A percentile compares a stretch with the other conserved stretches of the same genome.
These are phyloP conservation scores for Chlamydomonas sphaeroides DNA, from an alignment of 139 green algal genomes.

Conservation along the genomic window DNA sequence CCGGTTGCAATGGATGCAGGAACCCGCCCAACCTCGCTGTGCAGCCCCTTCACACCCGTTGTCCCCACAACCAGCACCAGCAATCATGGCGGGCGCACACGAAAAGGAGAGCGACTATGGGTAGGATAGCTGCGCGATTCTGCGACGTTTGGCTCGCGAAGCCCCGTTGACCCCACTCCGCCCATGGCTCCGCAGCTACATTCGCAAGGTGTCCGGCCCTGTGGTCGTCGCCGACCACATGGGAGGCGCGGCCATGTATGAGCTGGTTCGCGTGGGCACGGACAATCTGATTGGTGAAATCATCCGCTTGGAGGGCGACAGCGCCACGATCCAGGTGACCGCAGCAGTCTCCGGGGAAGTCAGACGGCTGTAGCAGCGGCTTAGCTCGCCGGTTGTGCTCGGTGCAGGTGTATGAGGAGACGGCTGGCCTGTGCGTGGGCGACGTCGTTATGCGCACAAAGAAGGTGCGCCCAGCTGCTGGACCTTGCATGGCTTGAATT, in stretches of 20 bases:
- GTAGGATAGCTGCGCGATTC: slow-evolving; percentile 3
- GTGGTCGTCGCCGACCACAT: slow-evolving; percentile 96
- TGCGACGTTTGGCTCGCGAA: background rate
- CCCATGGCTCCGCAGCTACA: slow-evolving; percentile 59
- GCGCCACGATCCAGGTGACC: slow-evolving; percentile 94
- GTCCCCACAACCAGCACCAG: too few relatives aligned
- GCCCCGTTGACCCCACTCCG: background rate
- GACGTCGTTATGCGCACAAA: slow-evolving; percentile 90
- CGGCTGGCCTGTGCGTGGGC: slow-evolving; percentile 93
- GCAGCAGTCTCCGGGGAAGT: background rate
- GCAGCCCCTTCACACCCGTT: too few relatives aligned
- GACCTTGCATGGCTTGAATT: background rate
- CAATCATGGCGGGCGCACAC: too few relatives aligned
- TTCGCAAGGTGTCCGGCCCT: slow-evolving; percentile 95
- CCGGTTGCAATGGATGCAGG: too few relatives aligned
- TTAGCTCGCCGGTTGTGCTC: background rate
- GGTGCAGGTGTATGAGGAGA: slow-evolving; percentile 97
- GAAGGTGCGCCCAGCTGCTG: slow-evolving; percentile 68
- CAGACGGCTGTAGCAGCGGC: too few relatives aligned
- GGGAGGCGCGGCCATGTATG: slow-evolving; percentile 96
- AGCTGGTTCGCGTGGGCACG: slow-evolving; percentile 96
- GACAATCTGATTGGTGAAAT: slow-evolving; percentile 99
- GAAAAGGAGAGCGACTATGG: slow-evolving; percentile 57
- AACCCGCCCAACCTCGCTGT: too few relatives aligned
- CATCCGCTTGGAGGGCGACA: slow-evolving; percentile 97